These are phyloP conservation scores for Grosmannia penicillata DNA, from an alignment of 2,329 filamentous ascomycete genomes.

Conservation along the genomic window DNA sequence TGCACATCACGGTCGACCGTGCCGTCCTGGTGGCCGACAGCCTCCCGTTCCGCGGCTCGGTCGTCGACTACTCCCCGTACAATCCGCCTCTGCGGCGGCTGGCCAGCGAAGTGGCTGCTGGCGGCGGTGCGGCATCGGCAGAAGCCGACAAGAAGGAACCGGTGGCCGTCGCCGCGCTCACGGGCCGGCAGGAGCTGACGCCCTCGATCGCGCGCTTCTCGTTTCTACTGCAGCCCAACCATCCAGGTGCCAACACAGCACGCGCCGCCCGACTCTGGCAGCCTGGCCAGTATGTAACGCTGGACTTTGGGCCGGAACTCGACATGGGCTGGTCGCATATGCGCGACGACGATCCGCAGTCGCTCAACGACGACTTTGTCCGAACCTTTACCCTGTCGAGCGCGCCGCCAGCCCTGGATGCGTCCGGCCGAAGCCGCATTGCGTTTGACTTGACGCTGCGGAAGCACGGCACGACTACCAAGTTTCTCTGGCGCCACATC, in stretches of 20 bases:
- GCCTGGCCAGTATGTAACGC: slow-evolving; percentile 63
- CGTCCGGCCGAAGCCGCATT: background rate
- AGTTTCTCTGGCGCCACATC: slow-evolving; percentile 45
- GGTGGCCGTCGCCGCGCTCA: slow-evolving; percentile 35
- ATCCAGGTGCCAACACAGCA: no score
- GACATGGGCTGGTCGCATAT: slow-evolving; percentile 69
- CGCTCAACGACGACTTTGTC: slow-evolving; percentile 72
- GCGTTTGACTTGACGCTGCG: slow-evolving; percentile 59
- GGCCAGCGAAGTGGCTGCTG: slow-evolving; percentile 29
- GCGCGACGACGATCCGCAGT: slow-evolving; percentile 64
- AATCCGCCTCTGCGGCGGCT: slow-evolving; percentile 60
- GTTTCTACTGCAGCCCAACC: slow-evolving; percentile 21
- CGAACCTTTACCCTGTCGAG: slow-evolving; percentile 73
- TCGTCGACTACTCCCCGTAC: slow-evolving; percentile 55
- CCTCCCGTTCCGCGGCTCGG: slow-evolving; percentile 50
- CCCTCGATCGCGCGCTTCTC: slow-evolving; percentile 53
- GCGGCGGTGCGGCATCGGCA: background rate
- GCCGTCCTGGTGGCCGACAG: slow-evolving; percentile 48
- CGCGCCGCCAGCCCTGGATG: slow-evolving; percentile 24
- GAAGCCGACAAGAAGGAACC: background rate
- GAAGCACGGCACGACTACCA: slow-evolving; percentile 54
- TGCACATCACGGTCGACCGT: slow-evolving; percentile 48
- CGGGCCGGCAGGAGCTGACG: slow-evolving; percentile 44
- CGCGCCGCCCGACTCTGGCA: slow-evolving; percentile 30
- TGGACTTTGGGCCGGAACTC: slow-evolving; percentile 57